Evolutionary conservation across 768 basidiomycete species (phyloP), one percentile per base, ranked within the genome.

Genomic region (Termitomyces sp.): DNA sequence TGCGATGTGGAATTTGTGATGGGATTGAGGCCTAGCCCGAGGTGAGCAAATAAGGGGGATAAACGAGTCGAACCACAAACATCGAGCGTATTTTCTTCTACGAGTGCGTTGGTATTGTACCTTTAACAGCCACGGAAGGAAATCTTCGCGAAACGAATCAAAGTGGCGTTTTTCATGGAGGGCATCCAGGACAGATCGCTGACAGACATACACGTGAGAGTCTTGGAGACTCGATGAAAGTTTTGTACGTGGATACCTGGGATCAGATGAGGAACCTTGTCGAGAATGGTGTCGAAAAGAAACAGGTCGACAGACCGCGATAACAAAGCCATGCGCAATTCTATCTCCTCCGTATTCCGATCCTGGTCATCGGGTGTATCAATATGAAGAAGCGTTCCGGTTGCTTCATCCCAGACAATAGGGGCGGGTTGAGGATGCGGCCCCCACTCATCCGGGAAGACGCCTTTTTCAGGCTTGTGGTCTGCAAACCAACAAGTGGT

Each of bases 81-180:
- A 74, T 63, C 75, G 73, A 36, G 77, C 82, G 64, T 90, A 91
- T 73, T 86, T 89, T 51, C 72, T 74, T 64, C 78, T 78, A 66
- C 85, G 87, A 16, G 79, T 78, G 11, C 77, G 76, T 61, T 87
- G 88, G 71, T 94, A 94, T 63, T 92, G 91, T 7, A 91, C 76
- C 70, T 92, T 94, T 75, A 93, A 91, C 58, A 97, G 70, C 92
- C 94, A 97, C 0, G 96, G 96, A 12, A 98, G 71, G 68, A 97
- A 92, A 62, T 97, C 94, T 71, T 96, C 91, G 55, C 90, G 82
- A 55, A 98, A 80, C 16, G 94, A 96, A 55, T 92, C 88, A 45
- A 95, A 80, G 66, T 86, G 82, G 5, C 75, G 76, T 67, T 91
- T 92, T 62, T 85, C 81, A 12, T 84, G 81, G 32, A 95, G 76